These are phyloP conservation scores for Aspergillus conjunctus DNA, from an alignment of 495 filamentous ascomycete genomes.

Conservation along the genomic window DNA sequence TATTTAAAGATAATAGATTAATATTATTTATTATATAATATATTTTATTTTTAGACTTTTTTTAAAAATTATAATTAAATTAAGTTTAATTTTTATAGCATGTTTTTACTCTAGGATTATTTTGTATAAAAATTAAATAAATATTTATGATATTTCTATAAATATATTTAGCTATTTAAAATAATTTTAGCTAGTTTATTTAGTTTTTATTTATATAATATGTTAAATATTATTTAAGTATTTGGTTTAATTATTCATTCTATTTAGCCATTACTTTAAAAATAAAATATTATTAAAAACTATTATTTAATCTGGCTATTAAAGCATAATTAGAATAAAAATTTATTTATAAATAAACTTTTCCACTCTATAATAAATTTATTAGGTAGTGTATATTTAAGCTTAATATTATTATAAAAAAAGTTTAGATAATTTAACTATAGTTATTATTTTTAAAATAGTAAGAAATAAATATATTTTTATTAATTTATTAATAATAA, in stretches of 20 bases:
- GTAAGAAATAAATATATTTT: not conserved
- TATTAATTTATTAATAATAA: constrained; percentile 4
- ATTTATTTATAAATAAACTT: not conserved
- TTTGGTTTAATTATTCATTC: too few relatives aligned
- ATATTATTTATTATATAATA: not conserved
- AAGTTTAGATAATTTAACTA: not conserved
- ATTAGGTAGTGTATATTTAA: not conserved
- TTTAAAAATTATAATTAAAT: not conserved
- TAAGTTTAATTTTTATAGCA: not conserved
- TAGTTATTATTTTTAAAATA: not conserved
- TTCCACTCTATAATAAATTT: too few relatives aligned
- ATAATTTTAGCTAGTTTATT: too few relatives aligned
- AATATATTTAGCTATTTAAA: too few relatives aligned
- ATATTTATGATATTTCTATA: not conserved
- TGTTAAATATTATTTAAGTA: too few relatives aligned
- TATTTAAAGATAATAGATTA: not conserved
- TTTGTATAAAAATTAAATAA: not conserved
- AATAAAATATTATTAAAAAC: not conserved
- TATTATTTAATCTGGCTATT: not conserved
- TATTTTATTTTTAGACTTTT: not conserved
- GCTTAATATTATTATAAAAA: not conserved
- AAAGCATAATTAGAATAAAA: not conserved
- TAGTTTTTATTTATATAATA: too few relatives aligned
- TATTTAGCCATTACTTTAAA: not conserved
- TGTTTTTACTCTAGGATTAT: not conserved